Evolutionary conservation across 2,329 filamentous ascomycete species (phyloP).

Genomic region (Aulographum hederae): DNA sequence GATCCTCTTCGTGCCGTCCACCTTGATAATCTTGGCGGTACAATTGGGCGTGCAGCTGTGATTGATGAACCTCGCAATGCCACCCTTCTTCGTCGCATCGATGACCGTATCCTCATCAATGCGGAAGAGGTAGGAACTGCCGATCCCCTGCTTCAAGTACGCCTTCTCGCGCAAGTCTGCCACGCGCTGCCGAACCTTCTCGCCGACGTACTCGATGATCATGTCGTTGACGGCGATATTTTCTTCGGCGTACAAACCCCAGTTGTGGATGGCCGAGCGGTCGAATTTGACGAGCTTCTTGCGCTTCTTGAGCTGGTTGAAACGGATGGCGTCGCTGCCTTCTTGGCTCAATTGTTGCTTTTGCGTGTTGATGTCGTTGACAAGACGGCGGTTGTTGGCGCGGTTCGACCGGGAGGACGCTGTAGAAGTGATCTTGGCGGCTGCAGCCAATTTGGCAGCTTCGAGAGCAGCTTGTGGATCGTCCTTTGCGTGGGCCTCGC

Average conservation of each 20-base stretch:
- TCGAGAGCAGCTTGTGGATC: constrained; percentile 42
- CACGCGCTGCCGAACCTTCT: constrained; percentile 91
- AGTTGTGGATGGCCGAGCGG: constrained; percentile 94
- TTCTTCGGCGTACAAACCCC: constrained; percentile 95
- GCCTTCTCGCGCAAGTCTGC: constrained; percentile 86
- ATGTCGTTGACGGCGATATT: constrained; percentile 95
- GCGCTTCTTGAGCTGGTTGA: constrained; percentile 98
- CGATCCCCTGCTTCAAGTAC: constrained; percentile 91
- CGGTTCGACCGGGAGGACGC: constrained; percentile 85
- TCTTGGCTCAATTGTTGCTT: constrained; percentile 52
- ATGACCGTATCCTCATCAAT: constrained; percentile 97
- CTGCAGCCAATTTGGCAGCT: constrained; percentile 47
- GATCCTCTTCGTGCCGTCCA: constrained; percentile 93
- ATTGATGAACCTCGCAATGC: constrained; percentile 95
- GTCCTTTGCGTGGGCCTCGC: constrained; percentile 57
- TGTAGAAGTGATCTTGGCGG: constrained; percentile 67
- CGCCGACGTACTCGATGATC: constrained; percentile 99
- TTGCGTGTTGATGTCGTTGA: constrained; percentile 88
- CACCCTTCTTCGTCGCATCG: constrained; percentile 95
- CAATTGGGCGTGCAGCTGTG: constrained; percentile 97
- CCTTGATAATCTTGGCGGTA: constrained; percentile 98
- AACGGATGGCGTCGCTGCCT: constrained; percentile 82
- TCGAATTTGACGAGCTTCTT: constrained; percentile 99
- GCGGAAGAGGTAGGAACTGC: constrained; percentile 91
- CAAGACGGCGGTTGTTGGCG: constrained; percentile 84